phyloP scores from a whole-genome alignment of 2,329 filamentous ascomycete genomes.

The Trichoderma polysporum region DNA sequence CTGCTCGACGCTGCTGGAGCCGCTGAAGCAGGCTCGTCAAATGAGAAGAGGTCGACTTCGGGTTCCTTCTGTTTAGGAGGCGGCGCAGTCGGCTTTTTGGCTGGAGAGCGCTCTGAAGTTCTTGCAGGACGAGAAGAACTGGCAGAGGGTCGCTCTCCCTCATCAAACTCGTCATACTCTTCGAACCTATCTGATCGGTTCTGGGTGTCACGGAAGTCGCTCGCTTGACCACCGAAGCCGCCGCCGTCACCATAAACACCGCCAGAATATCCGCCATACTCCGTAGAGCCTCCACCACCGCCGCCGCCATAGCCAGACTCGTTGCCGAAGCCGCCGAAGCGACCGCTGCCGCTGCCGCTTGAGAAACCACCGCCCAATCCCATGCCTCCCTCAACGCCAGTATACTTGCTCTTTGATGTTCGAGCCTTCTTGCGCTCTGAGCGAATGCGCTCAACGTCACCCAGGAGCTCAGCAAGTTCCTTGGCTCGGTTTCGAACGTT shows the following conservation, averaged over 20 bases:
- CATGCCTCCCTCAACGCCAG: slow-evolving; percentile 83
- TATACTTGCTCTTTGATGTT: slow-evolving; percentile 89
- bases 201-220: slow-evolving; percentile 66
- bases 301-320: slow-evolving; percentile 65
- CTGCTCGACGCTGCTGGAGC: slow-evolving; percentile 47
- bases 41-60: slow-evolving; percentile 90
- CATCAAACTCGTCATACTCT: slow-evolving; percentile 96
- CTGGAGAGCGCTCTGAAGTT: slow-evolving; percentile 34
- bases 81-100: slow-evolving; percentile 52
- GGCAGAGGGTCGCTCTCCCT: slow-evolving; percentile 54
- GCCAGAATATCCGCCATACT: slow-evolving; percentile 61
- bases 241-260: slow-evolving; percentile 94
- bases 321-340: slow-evolving; percentile 90
- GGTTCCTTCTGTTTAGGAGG: slow-evolving; percentile 79
- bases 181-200: slow-evolving; percentile 76
- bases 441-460: slow-evolving; percentile 86
- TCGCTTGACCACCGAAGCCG: slow-evolving; percentile 75
- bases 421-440: slow-evolving; percentile 85
- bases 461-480: slow-evolving; percentile 88
- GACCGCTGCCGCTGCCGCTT: slow-evolving; percentile 51
- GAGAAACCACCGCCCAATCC: slow-evolving; percentile 60
- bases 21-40: slow-evolving; percentile 67
- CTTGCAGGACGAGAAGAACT: slow-evolving; percentile 48
- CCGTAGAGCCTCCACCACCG: slow-evolving; percentile 51
- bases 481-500: slow-evolving; percentile 97